Evolutionary conservation across 2,329 filamentous ascomycete genomes (phyloP).

Genomic region (Paramyrothecium roridum): DNA sequence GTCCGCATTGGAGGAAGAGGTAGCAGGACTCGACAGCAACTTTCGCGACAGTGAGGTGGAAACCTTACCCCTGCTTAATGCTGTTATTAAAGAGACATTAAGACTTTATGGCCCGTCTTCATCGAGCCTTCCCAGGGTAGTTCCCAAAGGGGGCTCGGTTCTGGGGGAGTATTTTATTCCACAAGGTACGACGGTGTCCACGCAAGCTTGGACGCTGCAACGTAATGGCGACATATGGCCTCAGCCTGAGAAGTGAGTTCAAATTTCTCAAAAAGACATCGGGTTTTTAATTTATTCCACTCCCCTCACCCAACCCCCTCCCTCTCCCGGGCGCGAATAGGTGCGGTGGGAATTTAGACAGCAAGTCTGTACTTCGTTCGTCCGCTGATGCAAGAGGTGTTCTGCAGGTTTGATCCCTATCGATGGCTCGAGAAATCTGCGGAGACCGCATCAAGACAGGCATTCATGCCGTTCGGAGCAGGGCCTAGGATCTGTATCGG

Average conservation of each 20-base stretch:
- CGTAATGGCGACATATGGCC: background rate
- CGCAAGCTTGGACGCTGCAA: conserved; percentile 1
- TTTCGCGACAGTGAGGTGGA: background rate
- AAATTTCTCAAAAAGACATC: background rate
- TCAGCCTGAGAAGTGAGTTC: background rate
- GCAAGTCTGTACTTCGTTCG: too few relatives aligned
- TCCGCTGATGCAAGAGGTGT: background rate
- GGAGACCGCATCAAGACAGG: background rate
- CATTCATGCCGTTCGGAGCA: background rate
- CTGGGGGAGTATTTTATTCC: background rate
- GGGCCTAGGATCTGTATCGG: background rate
- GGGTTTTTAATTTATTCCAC: background rate
- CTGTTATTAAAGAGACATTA: background rate
- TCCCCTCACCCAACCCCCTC: background rate
- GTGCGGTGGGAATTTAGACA: too few relatives aligned
- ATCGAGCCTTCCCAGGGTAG: background rate
- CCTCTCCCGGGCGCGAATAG: too few relatives aligned
- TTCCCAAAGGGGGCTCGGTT: background rate
- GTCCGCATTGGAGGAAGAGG: background rate
- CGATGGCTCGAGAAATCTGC: background rate
- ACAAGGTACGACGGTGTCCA: background rate
- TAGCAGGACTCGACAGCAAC: background rate
- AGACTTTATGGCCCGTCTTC: background rate
- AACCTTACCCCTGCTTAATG: background rate
- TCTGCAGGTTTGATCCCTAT: background rate